phyloP scores from a whole-genome alignment of 2,329 filamentous ascomycete species.

The Trichoderma sp. region DNA sequence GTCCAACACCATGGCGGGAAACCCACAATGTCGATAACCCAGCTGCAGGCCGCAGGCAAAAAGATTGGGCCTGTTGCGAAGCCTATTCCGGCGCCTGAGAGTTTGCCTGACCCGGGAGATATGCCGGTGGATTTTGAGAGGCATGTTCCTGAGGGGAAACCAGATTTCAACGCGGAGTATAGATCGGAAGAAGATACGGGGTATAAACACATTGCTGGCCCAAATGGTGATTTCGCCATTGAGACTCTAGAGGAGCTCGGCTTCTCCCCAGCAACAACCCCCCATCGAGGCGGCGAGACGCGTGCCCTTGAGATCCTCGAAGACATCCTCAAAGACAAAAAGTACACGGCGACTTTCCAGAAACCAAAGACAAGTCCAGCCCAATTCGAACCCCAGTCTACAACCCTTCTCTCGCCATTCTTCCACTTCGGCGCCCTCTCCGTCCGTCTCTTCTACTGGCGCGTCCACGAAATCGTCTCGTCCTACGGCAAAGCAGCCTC shows the following conservation, averaged over 20 bases:
- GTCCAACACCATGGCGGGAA: slow-evolving; percentile 63
- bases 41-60: slow-evolving; percentile 61
- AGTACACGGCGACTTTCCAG: slow-evolving; percentile 70
- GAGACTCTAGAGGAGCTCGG: slow-evolving; percentile 70
- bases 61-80: slow-evolving; percentile 61
- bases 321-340: slow-evolving; percentile 57
- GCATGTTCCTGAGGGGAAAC: slow-evolving; percentile 45
- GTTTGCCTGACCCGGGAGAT: slow-evolving; percentile 63
- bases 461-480: slow-evolving; percentile 60
- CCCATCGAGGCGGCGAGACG: slow-evolving; percentile 69
- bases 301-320: slow-evolving; percentile 57
- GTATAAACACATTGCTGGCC: slow-evolving; percentile 62
- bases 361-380: slow-evolving; percentile 75
- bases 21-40: slow-evolving; percentile 71
- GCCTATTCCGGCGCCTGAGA: slow-evolving; percentile 58
- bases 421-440: slow-evolving; percentile 72
- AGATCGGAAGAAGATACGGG: slow-evolving; percentile 54
- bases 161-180: slow-evolving; percentile 59
- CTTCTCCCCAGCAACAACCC: slow-evolving; percentile 61
- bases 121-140: slow-evolving; percentile 59
- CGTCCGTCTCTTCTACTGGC: slow-evolving; percentile 71
- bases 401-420: slow-evolving; percentile 70
- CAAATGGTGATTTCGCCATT: slow-evolving; percentile 65
- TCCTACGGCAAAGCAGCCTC: slow-evolving; percentile 56
- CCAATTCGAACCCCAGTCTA: slow-evolving; percentile 68